Conservation (phyloP, 2,329 filamentous ascomycete genomes). For the Parafenestella ontariensis region DNA sequence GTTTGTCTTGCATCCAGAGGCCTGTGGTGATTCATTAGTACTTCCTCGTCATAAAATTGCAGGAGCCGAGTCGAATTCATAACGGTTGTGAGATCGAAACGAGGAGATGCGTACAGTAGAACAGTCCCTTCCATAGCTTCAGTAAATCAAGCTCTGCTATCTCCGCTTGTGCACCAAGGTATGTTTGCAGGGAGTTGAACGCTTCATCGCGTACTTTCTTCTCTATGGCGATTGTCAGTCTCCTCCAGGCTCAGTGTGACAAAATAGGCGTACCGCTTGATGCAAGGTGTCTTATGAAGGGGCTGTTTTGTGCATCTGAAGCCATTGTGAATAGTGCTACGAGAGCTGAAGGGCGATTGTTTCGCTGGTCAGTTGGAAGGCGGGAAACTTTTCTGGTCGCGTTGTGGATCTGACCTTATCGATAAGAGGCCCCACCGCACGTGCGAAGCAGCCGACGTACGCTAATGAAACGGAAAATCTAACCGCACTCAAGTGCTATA, state of each 20-base stretch:
- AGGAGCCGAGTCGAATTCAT: background rate
- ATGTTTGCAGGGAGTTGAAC: constrained; percentile 77
- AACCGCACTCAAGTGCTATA: too few species aligned
- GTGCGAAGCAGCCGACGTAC: constrained; percentile 1
- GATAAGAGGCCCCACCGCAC: constrained; percentile 26
- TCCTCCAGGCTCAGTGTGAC: background rate
- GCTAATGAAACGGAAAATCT: too few species aligned
- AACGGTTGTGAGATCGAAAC: background rate
- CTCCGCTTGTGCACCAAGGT: constrained; percentile 69
- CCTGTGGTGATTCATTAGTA: constrained; percentile 51
- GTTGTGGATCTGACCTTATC: constrained; percentile 23
- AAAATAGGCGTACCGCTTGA: constrained; percentile 71
- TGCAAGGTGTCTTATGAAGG: constrained; percentile 83
- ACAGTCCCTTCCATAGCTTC: constrained; percentile 94
- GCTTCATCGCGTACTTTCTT: constrained; percentile 79
- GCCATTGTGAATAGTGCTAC: constrained; percentile 32
- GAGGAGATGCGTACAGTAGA: constrained; percentile 68
- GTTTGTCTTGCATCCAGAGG: constrained; percentile 92
- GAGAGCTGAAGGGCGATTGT: background rate
- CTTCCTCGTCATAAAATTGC: background rate
- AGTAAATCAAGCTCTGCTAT: constrained; percentile 75
- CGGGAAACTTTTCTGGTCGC: constrained; percentile 33
- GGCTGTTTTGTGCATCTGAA: constrained; percentile 58
- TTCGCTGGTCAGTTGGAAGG: constrained; percentile 5
- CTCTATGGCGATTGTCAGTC: constrained; percentile 61